Evolutionary conservation across 805 yeast genomes (phyloP).

Genomic region (Lachancea meyersii): DNA sequence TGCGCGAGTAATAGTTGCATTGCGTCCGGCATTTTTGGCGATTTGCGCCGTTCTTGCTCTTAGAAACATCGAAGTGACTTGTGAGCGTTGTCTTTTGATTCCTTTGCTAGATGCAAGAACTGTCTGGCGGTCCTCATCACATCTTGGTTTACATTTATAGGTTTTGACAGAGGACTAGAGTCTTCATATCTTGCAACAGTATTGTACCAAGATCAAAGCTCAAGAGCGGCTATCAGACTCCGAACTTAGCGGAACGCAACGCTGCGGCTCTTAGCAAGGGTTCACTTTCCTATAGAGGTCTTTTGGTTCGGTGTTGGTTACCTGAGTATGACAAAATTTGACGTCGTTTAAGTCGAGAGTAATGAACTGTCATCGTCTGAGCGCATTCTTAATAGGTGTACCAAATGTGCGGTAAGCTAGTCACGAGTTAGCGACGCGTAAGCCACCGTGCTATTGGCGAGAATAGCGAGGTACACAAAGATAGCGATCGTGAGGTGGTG

Average conservation of each 20-base stretch:
- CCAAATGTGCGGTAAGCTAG: too few species aligned
- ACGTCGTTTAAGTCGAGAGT: neutral
- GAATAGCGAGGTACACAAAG: too few species aligned
- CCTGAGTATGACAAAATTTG: neutral
- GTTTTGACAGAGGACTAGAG: too few species aligned
- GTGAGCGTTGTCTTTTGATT: neutral
- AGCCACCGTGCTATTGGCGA: too few species aligned
- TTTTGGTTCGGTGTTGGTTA: neutral
- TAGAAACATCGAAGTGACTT: neutral
- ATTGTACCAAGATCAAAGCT: neutral
- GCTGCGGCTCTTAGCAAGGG: constrained; percentile 80
- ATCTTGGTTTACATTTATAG: too few species aligned
- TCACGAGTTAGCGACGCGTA: too few species aligned
- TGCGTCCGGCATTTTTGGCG: neutral
- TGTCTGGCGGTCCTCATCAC: neutral
- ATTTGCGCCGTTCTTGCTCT: neutral
- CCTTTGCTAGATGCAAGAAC: neutral
- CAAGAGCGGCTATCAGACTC: neutral
- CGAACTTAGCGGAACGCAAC: constrained; percentile 36
- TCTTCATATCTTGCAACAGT: too few species aligned
- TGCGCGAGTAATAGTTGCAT: neutral
- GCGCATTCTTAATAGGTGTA: too few species aligned
- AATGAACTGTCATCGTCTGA: too few species aligned
- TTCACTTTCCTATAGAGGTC: neutral
- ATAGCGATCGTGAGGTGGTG: too few species aligned